Evolutionary conservation across 108 stramenopile genomes (phyloP).

Genomic region (Mediolabrus comicus): DNA sequence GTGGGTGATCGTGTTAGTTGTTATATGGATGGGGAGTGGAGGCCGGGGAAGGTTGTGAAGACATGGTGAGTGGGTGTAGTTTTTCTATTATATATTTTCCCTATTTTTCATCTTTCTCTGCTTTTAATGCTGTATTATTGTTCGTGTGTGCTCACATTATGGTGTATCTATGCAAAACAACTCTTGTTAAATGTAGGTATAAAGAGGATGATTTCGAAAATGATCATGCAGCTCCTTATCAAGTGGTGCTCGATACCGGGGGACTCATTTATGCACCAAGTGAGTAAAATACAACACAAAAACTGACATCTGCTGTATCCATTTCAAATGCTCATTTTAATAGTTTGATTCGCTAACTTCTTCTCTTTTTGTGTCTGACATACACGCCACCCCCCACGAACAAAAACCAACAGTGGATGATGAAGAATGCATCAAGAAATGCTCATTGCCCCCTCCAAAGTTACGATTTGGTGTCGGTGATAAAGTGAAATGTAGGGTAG

Average conservation of each 20-base stretch:
- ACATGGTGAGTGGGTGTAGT: constrained; percentile 6
- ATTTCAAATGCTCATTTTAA: too few relatives aligned
- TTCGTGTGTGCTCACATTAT: too few relatives aligned
- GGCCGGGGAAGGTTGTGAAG: background rate
- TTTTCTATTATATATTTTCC: too few relatives aligned
- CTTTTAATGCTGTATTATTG: too few relatives aligned
- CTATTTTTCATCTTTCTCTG: too few relatives aligned
- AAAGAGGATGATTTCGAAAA: background rate
- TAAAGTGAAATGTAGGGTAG: background rate
- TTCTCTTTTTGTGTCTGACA: too few relatives aligned
- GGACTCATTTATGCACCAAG: constrained; percentile 3
- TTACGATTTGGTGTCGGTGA: background rate
- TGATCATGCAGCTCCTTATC: constrained; percentile 1
- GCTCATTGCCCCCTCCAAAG: background rate
- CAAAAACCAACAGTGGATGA: constrained; percentile 1
- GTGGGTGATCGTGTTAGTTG: constrained; percentile 1
- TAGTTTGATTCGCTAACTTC: too few relatives aligned
- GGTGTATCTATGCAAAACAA: too few relatives aligned
- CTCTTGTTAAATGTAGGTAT: background rate
- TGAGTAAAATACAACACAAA: background rate
- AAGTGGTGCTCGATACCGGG: background rate
- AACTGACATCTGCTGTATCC: too few relatives aligned
- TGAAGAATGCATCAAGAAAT: background rate
- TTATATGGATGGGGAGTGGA: background rate
- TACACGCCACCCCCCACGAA: too few relatives aligned